Conservation (phyloP, 495 filamentous ascomycete species). For the Aspergillus sclerotioniger region DNA sequence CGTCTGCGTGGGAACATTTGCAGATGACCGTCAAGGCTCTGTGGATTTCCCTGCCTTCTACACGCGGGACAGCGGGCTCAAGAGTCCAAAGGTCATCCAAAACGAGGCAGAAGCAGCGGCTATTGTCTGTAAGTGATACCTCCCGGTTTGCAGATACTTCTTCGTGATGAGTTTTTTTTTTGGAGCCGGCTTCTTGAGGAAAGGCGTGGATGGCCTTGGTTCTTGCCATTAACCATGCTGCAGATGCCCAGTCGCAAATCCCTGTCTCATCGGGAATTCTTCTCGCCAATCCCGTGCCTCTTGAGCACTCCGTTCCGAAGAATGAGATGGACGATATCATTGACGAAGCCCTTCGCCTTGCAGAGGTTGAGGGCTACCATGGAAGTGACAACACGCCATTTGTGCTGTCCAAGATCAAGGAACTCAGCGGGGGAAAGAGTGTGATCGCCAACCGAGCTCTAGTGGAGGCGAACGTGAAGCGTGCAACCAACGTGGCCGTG, state of each 20-base stretch:
- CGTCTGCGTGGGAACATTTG: conserved; percentile 82
- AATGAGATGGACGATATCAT: conserved; percentile 73
- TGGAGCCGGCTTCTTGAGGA: too few species aligned
- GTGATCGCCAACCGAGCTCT: conserved; percentile 73
- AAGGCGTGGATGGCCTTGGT: too few species aligned
- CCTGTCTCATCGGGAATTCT: conserved; percentile 70
- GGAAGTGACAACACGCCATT: conserved; percentile 89
- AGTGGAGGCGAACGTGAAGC: conserved; percentile 74
- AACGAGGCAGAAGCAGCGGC: conserved; percentile 80
- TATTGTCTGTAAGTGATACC: conserved; percentile 65
- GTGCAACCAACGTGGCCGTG: conserved; percentile 75
- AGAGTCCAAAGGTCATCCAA: conserved; percentile 70
- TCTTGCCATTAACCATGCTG: conserved; percentile 4
- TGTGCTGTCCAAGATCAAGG: conserved; percentile 75
- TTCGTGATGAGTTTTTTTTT: not conserved
- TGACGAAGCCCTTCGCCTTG: conserved; percentile 67
- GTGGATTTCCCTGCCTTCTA: conserved; percentile 91
- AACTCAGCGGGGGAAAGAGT: conserved; percentile 71
- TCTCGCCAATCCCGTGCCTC: conserved; percentile 86
- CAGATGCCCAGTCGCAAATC: conserved; percentile 64
- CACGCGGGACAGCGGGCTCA: conserved; percentile 76
- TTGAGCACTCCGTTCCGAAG: conserved; percentile 65
- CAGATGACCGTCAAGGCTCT: conserved; percentile 63
- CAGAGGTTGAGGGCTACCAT: conserved; percentile 61
- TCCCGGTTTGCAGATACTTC: not conserved